These are phyloP conservation scores for Komagataella populi DNA, from an alignment of 805 yeast genomes.

Conservation along the genomic window DNA sequence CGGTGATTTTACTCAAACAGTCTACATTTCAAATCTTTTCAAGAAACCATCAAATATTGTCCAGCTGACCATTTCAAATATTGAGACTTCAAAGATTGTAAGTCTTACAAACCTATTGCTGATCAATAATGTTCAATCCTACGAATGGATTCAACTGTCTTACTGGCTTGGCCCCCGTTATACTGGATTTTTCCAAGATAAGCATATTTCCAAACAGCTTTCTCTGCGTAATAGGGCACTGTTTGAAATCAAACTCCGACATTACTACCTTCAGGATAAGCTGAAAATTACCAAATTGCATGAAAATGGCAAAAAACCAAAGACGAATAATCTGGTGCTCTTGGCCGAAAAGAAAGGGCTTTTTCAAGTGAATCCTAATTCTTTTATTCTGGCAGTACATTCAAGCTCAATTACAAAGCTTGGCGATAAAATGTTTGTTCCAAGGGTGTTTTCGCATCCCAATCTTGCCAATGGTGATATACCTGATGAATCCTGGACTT, in stretches of 20 bases:
- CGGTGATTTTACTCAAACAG: conserved; percentile 28
- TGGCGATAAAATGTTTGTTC: conserved; percentile 3
- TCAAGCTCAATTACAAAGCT: neutral
- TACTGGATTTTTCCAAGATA: conserved; percentile 28
- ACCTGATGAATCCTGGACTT: neutral
- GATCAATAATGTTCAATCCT: conserved; percentile 17
- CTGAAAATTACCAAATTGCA: neutral
- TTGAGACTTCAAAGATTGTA: conserved; percentile 18
- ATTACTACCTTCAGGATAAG: neutral
- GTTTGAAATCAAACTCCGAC: neutral
- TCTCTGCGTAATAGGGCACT: conserved; percentile 12
- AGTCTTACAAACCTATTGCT: conserved; percentile 13
- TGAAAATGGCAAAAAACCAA: neutral
- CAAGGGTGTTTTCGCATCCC: neutral
- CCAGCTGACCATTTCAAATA: conserved; percentile 16
- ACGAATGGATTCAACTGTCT: conserved; percentile 38
- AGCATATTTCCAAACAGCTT: conserved; percentile 24
- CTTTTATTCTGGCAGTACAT: conserved; percentile 5
- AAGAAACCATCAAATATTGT: conserved; percentile 1
- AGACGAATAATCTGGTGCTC: neutral
- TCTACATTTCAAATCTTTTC: conserved; percentile 7
- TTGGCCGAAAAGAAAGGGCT: conserved; percentile 4
- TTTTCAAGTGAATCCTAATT: conserved; percentile 2
- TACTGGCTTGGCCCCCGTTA: conserved; percentile 36
- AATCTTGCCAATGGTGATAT: neutral